Base-by-base conservation (phyloP, 2,329 filamentous ascomycete genomes). In the Epichloe sylvatica region DNA sequence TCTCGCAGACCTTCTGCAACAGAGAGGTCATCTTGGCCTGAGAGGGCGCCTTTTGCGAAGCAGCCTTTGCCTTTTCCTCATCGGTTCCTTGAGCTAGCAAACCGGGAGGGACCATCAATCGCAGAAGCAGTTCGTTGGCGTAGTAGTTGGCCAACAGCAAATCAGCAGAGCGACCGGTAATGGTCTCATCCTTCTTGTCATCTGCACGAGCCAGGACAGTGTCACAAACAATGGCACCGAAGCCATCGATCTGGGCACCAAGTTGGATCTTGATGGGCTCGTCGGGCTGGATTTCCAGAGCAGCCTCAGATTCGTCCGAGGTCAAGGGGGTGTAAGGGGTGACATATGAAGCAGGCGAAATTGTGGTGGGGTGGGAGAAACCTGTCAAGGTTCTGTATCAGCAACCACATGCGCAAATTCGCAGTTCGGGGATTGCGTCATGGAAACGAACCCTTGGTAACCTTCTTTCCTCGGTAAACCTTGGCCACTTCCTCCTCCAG, bases 381-480 rank as follows among this genome's bases (percentile, higher is more conserved):
- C 91, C 85, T 89, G 57, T 37, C 8, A 36, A 25, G 34, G 3
- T 49, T 40, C 44, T 47, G 30, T 36, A 36, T 53, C 47, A 50
- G 47, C 45, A 48, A 46, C 21, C 37, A 40, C 21, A 35, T 37
- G 39, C 21, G 35, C n/a, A 12, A 13, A 17, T 37, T 23, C 39
- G 15, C 21, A 23, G 9, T 42, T 35, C 11, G 23, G 12, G 21
- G 12, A 19, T 34, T 40, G 47, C n/a, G 13, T 44, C 8, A 46
- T 38, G 45, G 37, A 35, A 25, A 71, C 74, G 57, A 63, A 86
- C 86, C 92, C 78, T 98, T 98, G 67, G 74, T 68, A 64, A 96
- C 83, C 76, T 96, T 97, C 78, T 97, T 97, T 70, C 90, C 91
- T 68, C 94, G 90, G 80, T 92, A 98, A 63, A 98, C 91, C 77